phyloP scores from a whole-genome alignment of 805 yeast species.

The Lachancea waltii region DNA sequence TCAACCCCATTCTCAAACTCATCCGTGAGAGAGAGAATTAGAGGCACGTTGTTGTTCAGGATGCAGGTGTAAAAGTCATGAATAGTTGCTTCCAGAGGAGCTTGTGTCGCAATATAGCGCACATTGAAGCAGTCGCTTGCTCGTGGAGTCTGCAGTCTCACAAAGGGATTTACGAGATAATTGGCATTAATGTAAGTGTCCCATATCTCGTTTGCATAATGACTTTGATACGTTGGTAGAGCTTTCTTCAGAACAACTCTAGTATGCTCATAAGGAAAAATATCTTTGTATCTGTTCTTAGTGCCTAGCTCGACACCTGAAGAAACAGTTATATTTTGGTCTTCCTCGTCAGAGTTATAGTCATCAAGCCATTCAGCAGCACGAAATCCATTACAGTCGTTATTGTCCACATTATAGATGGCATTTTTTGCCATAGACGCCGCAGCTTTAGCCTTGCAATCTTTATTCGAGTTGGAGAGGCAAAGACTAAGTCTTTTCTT shows the following conservation, averaged over 20 bases:
- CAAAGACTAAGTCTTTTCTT: constrained; percentile 51
- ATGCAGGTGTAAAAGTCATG: constrained; percentile 83
- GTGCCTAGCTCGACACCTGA: constrained; percentile 76
- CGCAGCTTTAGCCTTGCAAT: background rate
- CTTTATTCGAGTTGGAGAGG: constrained; percentile 6
- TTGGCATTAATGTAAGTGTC: constrained; percentile 85
- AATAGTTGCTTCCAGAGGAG: constrained; percentile 69
- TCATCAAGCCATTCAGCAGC: constrained; percentile 8
- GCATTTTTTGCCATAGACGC: background rate
- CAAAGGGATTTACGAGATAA: constrained; percentile 37
- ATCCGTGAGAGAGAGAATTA: constrained; percentile 70
- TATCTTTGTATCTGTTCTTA: constrained; percentile 83
- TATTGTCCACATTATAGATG: background rate
- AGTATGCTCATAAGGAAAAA: constrained; percentile 80
- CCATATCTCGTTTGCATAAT: constrained; percentile 14
- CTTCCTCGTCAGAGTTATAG: constrained; percentile 14
- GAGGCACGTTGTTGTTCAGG: constrained; percentile 51
- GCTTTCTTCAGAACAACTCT: constrained; percentile 53
- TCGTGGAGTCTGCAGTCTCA: constrained; percentile 5
- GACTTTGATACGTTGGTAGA: background rate
- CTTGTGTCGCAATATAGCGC: constrained; percentile 81
- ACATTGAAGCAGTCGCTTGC: constrained; percentile 18
- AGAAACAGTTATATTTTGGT: constrained; percentile 39
- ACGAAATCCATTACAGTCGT: background rate
- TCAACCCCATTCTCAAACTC: constrained; percentile 69